Evolutionary conservation across 768 basidiomycete species (phyloP), one percentile per base, ranked within the genome.

Genomic region (Boletus subparvulus): DNA sequence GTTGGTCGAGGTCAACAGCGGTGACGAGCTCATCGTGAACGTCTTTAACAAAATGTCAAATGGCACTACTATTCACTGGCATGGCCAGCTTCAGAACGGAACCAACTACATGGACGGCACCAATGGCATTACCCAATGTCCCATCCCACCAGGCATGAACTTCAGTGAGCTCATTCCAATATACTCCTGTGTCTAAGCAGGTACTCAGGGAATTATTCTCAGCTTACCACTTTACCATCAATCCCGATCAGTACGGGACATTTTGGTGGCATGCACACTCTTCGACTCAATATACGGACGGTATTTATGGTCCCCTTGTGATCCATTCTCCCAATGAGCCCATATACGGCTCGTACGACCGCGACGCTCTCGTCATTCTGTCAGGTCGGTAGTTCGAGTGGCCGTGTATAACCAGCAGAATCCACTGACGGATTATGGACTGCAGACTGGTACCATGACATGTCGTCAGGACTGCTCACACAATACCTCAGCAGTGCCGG

Each of bases 51-150:
- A 62, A 39, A 51, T 73, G 58, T 19, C 64, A 11, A 73, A 73
- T 17, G 72, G 73, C 5, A 73, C 72, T 16, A 54, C 61, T 14
- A 68, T 73, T 50, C 72, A 73, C 47, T 73, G 73, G 73, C 72
- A 73, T 19, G 66, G 69, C 26, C 69, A 79, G 50, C 64, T 70
- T 37, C 79, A 76, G 59, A 78, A 79, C 52, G 70, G 75, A 33
- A 81, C 81, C 1, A 76, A 77, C 54, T 80, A 73, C 58, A 80
- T 77, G 61, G 81, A 83, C 50, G 81, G 81, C 3, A 74, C 79
- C 0, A 67, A 64, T 9, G 76, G 74, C 10, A 73, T 83, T 43
- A 78, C 81, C 1, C 76, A 83, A 61, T 83, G 83, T 60, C 77
- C 78, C 11, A 83, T 83, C 35, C 81, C 81, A n/a, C 74, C 81